Percentiles rank a stretch among this genome's conserved stretches.
Conservation (phyloP, 805 yeast genomes). For the Starmera amethionina region DNA sequence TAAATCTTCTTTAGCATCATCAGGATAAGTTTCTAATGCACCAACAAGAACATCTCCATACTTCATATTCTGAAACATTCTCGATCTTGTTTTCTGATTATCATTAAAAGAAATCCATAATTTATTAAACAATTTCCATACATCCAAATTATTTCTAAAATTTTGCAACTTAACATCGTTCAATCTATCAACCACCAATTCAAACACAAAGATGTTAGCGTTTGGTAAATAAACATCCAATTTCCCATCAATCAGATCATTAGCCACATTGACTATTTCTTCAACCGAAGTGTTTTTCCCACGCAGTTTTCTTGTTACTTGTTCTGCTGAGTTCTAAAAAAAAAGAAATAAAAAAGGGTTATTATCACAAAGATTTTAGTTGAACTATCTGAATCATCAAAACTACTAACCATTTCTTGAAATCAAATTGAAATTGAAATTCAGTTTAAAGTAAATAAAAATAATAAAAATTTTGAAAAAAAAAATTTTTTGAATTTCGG, state of each 20-base stretch:
- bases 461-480: too few species aligned
- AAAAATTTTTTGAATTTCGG: too few species aligned
- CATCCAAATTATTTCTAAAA: slow-evolving; percentile 31
- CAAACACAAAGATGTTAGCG: slow-evolving; percentile 42
- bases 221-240: slow-evolving; percentile 42
- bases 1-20: slow-evolving; percentile 1
- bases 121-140: slow-evolving; percentile 42
- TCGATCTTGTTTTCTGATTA: slow-evolving; percentile 26
- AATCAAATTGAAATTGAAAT: too few species aligned
- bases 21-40: slow-evolving; percentile 12
- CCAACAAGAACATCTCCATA: slow-evolving; percentile 26
- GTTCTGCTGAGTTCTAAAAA: slow-evolving; percentile 30
- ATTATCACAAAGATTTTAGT: too few species aligned
- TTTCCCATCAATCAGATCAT: slow-evolving; percentile 23
- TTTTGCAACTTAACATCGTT: slow-evolving; percentile 32
- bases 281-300: slow-evolving; percentile 36
- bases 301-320: slow-evolving; percentile 47
- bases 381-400: too few species aligned
- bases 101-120: slow-evolving; percentile 26
- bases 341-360: background rate
- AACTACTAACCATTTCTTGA: too few species aligned
- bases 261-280: slow-evolving; percentile 29
- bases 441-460: too few species aligned
- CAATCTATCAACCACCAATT: slow-evolving; percentile 50
- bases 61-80: slow-evolving; percentile 30